Conservation (phyloP, 2,329 filamentous ascomycete genomes). For the Trichoderma sp. region DNA sequence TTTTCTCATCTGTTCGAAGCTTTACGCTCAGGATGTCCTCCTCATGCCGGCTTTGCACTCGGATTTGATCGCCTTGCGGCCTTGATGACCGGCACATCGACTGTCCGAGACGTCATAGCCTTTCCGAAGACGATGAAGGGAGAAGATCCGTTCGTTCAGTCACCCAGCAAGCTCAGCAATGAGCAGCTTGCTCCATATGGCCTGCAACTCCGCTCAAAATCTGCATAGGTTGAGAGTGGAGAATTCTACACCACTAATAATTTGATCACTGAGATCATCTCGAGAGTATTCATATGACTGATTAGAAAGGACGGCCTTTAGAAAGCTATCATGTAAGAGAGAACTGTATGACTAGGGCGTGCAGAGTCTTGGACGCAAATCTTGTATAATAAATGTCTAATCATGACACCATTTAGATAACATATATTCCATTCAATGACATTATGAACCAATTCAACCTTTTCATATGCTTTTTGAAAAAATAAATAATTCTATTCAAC, state of each 20-base stretch:
- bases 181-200: conserved; percentile 52
- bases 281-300: background rate
- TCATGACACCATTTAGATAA: background rate
- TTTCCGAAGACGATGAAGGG: conserved; percentile 94
- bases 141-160: conserved; percentile 78
- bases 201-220: conserved; percentile 31
- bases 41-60: conserved; percentile 88
- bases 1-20: conserved; percentile 85
- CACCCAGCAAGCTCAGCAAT: conserved; percentile 66
- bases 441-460: background rate
- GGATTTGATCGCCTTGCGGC: conserved; percentile 88
- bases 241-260: background rate
- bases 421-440: background rate
- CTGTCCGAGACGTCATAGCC: conserved; percentile 89
- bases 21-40: conserved; percentile 81
- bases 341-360: background rate
- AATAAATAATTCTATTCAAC: background rate
- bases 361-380: background rate
- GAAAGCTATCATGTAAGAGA: background rate
- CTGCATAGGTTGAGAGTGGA: background rate
- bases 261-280: background rate
- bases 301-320: background rate
- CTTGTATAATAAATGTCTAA: conserved; percentile 12
- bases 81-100: conserved; percentile 71
- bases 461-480: background rate